Conservation (phyloP, 768 basidiomycete species). For the Amanita pseudoporphyria region DNA sequence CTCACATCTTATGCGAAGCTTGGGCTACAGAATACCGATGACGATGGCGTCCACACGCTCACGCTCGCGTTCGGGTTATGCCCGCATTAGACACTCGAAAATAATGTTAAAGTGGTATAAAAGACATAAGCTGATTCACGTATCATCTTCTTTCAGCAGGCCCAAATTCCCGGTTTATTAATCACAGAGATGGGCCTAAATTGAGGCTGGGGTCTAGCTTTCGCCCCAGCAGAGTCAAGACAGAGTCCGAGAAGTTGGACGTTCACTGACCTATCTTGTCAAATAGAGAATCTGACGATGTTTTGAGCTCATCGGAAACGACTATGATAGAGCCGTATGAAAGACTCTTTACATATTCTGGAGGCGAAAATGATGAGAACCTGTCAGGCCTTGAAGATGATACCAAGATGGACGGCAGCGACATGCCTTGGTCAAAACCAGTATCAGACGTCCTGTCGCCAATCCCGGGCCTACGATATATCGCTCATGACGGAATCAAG, state of each 20-base stretch:
- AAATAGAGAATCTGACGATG: conserved; percentile 47
- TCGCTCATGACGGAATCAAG: conserved; percentile 61
- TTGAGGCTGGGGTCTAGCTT: conserved; percentile 34
- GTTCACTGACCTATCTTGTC: conserved; percentile 49
- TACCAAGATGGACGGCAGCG: conserved; percentile 53
- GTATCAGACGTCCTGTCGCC: conserved; percentile 86
- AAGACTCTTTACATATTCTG: conserved; percentile 18
- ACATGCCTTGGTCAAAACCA: conserved; percentile 35
- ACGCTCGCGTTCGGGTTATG: no score
- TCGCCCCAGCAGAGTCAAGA: conserved; percentile 34
- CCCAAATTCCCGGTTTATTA: conserved; percentile 34
- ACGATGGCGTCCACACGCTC: no score
- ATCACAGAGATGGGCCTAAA: conserved; percentile 59
- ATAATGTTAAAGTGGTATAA: no score
- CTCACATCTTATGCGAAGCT: no score
- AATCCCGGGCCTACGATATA: conserved; percentile 59
- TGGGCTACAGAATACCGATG: no score
- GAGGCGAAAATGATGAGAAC: conserved; percentile 9
- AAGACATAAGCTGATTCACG: conserved; percentile 63
- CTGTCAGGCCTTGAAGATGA: conserved; percentile 39
- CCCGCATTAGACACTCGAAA: no score
- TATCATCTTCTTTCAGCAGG: conserved; percentile 49
- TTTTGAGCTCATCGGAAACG: conserved; percentile 27
- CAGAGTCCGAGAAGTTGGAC: conserved; percentile 48
- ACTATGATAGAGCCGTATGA: conserved; percentile 66